phyloP scores from a whole-genome alignment of 1,284 basidiomycete species.

The Prillingera fragicola region DNA sequence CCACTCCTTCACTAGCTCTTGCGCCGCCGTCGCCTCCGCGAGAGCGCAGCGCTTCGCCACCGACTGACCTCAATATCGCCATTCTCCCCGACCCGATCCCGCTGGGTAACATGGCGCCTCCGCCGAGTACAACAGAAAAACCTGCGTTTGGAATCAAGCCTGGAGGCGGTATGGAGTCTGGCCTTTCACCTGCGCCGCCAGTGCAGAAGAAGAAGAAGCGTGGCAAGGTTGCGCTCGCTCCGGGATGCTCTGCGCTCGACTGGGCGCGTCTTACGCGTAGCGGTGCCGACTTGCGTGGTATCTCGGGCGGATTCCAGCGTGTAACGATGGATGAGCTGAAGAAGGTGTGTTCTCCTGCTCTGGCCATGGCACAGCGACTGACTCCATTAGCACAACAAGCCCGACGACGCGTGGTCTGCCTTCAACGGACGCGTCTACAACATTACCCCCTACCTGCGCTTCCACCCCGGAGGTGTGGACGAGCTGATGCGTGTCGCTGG shows the following conservation, averaged over 20 bases:
- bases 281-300: conserved; percentile 68
- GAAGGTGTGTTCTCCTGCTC: conserved; percentile 57
- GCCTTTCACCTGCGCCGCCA: conserved; percentile 31
- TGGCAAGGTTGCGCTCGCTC: conserved; percentile 80
- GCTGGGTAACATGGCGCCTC: conserved; percentile 41
- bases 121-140: conserved; percentile 33
- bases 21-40: conserved; percentile 57
- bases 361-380: background rate
- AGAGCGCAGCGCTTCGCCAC: conserved; percentile 52
- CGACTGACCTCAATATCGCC: conserved; percentile 41
- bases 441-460: conserved; percentile 84
- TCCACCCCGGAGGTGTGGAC: conserved; percentile 89
- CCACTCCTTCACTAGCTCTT: conserved; percentile 40
- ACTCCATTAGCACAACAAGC: conserved; percentile 44
- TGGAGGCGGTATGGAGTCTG: conserved; percentile 29
- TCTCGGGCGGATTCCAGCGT: conserved; percentile 52
- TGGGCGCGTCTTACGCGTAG: conserved; percentile 85
- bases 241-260: conserved; percentile 87
- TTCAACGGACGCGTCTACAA: conserved; percentile 96
- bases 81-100: conserved; percentile 36
- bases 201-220: conserved; percentile 53
- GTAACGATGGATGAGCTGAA: conserved; percentile 80
- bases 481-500: conserved; percentile 96
- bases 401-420: conserved; percentile 88
- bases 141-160: conserved; percentile 38